Percentiles rank a stretch among this genome's conserved stretches.
phyloP scores from a whole-genome alignment of 352 stramenopile genomes.

The Phytophthora citricola region DNA sequence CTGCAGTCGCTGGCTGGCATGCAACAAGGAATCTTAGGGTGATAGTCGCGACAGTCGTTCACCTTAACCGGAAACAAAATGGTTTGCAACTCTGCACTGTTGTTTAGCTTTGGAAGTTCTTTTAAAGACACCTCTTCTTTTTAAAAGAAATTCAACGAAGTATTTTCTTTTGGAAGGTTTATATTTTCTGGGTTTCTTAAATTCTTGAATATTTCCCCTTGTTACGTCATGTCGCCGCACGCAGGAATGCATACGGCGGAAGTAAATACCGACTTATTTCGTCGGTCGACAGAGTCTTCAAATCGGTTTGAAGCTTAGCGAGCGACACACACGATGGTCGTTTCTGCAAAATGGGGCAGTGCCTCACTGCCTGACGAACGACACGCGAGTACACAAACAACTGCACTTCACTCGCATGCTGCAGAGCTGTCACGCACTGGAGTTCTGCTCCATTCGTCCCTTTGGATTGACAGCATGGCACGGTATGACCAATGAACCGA shows the following conservation, averaged over 20 bases:
- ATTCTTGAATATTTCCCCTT: not conserved
- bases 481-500: constrained; percentile 40
- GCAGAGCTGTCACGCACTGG: constrained; percentile 37
- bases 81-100: not conserved
- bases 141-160: no score
- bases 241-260: constrained; percentile 45
- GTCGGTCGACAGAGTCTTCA: constrained; percentile 17
- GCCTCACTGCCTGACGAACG: constrained; percentile 33
- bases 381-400: constrained; percentile 50
- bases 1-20: constrained; percentile 1
- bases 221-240: not conserved
- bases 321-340: constrained; percentile 37
- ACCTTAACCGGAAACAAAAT: not conserved
- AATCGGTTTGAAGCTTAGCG: constrained; percentile 19
- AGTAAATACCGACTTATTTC: constrained; percentile 43
- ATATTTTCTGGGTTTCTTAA: not conserved
- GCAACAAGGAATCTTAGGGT: not conserved
- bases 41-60: not conserved
- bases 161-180: no score
- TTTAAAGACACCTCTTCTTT: no score
- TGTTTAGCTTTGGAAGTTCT: no score
- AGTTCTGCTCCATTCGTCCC: constrained; percentile 4
- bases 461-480: constrained; percentile 47
- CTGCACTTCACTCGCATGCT: constrained; percentile 34
- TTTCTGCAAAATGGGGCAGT: constrained; percentile 37